Percentiles rank a stretch among this genome's conserved stretches.
Evolutionary conservation across 73 alveolate genomes (phyloP).

Genomic region (Blepharisma stoltei): DNA sequence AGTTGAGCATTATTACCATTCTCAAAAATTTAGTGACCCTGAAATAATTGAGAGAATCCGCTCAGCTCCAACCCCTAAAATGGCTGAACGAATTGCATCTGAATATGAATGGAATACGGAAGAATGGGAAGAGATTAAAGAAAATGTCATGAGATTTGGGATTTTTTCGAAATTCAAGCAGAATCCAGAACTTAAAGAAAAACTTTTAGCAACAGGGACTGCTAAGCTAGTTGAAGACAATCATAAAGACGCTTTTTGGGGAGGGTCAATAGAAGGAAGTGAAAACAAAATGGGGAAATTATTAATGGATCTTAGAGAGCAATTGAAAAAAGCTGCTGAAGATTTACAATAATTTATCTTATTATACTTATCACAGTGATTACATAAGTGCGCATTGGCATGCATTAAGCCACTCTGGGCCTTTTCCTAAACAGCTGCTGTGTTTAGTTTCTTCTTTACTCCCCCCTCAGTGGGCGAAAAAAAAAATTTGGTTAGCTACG

Average conservation of each 20-base stretch:
- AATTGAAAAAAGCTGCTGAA: not conserved
- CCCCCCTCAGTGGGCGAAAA: no score
- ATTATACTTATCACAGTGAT: no score
- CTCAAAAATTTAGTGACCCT: not conserved
- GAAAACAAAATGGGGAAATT: not conserved
- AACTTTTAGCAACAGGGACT: not conserved
- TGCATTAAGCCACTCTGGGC: no score
- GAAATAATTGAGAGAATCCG: not conserved
- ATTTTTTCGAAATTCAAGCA: not conserved
- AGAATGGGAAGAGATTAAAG: constrained; percentile 9
- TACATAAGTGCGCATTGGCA: no score
- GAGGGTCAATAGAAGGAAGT: not conserved
- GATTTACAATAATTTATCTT: no score
- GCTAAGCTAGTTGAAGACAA: not conserved
- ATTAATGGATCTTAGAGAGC: not conserved
- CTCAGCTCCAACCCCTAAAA: not conserved
- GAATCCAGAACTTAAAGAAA: not conserved
- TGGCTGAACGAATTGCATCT: not conserved
- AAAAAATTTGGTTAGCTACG: no score
- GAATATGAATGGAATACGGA: not conserved
- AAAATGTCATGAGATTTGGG: not conserved
- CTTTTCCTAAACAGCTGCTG: no score
- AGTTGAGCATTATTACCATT: not conserved
- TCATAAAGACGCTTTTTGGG: constrained; percentile 1
- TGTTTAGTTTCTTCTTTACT: no score